Conservation (phyloP, 768 basidiomycete species). For the Boletus reticulatus region DNA sequence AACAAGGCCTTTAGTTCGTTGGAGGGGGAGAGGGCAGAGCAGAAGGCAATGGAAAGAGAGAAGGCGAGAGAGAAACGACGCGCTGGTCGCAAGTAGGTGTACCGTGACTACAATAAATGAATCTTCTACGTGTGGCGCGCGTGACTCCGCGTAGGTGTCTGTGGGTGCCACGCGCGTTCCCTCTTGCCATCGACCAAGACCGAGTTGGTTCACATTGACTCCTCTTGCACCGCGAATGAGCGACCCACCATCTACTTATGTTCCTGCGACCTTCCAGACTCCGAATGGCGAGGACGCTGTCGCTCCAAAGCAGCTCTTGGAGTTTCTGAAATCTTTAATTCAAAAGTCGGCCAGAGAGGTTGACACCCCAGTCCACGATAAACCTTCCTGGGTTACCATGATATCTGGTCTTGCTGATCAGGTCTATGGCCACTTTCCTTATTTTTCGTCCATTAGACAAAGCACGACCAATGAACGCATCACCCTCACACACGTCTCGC, state of each 20-base stretch:
- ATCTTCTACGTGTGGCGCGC: no score
- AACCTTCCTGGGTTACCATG: slow-evolving; percentile 48
- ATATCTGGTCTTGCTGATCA: slow-evolving; percentile 52
- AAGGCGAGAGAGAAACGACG: slow-evolving; percentile 75
- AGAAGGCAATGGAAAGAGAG: slow-evolving; percentile 88
- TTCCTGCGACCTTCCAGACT: slow-evolving; percentile 33
- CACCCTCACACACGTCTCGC: slow-evolving; percentile 49
- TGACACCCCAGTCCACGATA: slow-evolving; percentile 32
- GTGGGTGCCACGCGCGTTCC: not conserved
- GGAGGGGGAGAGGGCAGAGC: slow-evolving; percentile 89
- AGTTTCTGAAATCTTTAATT: slow-evolving; percentile 42
- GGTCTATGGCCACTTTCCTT: slow-evolving; percentile 54
- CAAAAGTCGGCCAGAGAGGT: slow-evolving; percentile 34
- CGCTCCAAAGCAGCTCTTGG: slow-evolving; percentile 39
- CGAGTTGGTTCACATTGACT: not conserved
- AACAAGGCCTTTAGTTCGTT: slow-evolving; percentile 74
- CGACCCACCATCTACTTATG: slow-evolving; percentile 21
- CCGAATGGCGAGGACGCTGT: slow-evolving; percentile 23
- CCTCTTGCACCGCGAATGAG: slow-evolving; percentile 19
- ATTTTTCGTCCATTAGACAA: slow-evolving; percentile 50
- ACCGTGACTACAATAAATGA: no score
- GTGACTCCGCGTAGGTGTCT: no score
- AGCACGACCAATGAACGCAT: slow-evolving; percentile 55
- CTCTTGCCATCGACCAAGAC: not conserved
- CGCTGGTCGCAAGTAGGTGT: slow-evolving; percentile 68